phyloP scores from a whole-genome alignment of 169 alveolate genomes.

The Plasmodium vinckei region DNA sequence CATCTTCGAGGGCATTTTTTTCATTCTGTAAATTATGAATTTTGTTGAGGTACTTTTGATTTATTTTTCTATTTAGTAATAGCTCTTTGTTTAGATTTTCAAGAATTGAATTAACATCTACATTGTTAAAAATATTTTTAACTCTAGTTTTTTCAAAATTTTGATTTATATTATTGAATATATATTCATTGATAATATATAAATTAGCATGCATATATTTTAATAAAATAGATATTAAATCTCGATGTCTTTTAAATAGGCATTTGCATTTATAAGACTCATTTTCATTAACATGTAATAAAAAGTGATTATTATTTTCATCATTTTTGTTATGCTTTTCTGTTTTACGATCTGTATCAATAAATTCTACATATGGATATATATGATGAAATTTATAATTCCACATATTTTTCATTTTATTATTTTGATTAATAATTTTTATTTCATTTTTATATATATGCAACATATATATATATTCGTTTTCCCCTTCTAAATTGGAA shows the following conservation, averaged over 20 bases:
- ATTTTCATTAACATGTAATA: conserved; percentile 16
- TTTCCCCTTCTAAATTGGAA: conserved; percentile 37
- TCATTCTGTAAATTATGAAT: conserved; percentile 34
- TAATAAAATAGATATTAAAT: conserved; percentile 32
- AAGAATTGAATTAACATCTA: conserved; percentile 36
- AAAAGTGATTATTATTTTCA: background rate
- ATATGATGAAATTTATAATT: conserved; percentile 27
- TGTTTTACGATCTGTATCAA: too few species aligned
- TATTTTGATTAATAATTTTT: conserved; percentile 34
- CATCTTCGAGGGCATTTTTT: conserved; percentile 60
- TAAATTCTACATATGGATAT: conserved; percentile 41
- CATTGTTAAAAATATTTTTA: conserved; percentile 44
- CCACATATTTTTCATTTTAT: conserved; percentile 38
- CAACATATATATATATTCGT: conserved; percentile 32
- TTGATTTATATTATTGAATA: conserved; percentile 47
- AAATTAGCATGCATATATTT: conserved; percentile 68
- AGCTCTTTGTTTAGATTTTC: conserved; percentile 53
- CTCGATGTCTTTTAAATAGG: conserved; percentile 52
- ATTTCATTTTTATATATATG: conserved; percentile 55
- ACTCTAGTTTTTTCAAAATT: conserved; percentile 23
- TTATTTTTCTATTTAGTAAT: conserved; percentile 15
- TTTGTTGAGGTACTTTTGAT: conserved; percentile 16
- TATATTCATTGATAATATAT: conserved; percentile 44
- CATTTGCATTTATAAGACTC: conserved; percentile 53
- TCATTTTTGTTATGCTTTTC: too few species aligned